These are phyloP conservation scores for Diplocarpon mali DNA, from an alignment of 2,329 filamentous ascomycete species.

Conservation along the genomic window DNA sequence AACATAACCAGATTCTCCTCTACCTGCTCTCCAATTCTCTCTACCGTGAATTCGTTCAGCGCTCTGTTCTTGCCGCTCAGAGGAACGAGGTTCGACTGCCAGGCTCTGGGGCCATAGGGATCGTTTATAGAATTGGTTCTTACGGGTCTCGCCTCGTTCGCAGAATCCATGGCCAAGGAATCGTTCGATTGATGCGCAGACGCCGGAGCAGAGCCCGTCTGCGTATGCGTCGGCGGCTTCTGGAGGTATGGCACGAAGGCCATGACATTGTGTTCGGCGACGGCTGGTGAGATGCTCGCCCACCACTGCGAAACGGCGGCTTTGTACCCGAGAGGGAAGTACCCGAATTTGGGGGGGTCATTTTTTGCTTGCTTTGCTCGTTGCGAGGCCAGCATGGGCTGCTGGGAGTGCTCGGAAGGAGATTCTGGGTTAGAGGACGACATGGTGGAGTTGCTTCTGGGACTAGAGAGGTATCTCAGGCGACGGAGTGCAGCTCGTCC, in stretches of 20 bases:
- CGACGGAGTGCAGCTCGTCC: conserved; percentile 18
- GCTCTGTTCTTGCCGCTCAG: conserved; percentile 77
- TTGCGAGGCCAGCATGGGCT: conserved; percentile 37
- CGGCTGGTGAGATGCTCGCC: conserved; percentile 69
- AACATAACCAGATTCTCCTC: conserved; percentile 90
- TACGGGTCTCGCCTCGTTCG: conserved; percentile 31
- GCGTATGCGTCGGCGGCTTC: conserved; percentile 45
- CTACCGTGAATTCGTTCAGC: conserved; percentile 87
- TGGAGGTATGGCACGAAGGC: conserved; percentile 72
- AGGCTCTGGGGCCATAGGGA: conserved; percentile 74
- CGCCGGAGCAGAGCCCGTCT: conserved; percentile 44
- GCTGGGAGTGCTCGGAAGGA: conserved; percentile 31
- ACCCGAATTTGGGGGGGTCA: conserved; percentile 28
- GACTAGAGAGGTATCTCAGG: conserved; percentile 21
- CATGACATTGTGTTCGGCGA: conserved; percentile 81
- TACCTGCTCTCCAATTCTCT: conserved; percentile 65
- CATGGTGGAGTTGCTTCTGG: conserved; percentile 25
- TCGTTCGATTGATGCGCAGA: conserved; percentile 31
- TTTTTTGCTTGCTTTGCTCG: conserved; percentile 30
- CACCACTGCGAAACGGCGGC: conserved; percentile 94
- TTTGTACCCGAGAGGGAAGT: conserved; percentile 84
- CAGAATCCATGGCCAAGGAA: conserved; percentile 26
- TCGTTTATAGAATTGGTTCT: conserved; percentile 47
- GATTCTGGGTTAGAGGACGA: conserved; percentile 21
- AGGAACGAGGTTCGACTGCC: conserved; percentile 75